Conservation (phyloP, 768 basidiomycete species). For the Mycena galopus region DNA sequence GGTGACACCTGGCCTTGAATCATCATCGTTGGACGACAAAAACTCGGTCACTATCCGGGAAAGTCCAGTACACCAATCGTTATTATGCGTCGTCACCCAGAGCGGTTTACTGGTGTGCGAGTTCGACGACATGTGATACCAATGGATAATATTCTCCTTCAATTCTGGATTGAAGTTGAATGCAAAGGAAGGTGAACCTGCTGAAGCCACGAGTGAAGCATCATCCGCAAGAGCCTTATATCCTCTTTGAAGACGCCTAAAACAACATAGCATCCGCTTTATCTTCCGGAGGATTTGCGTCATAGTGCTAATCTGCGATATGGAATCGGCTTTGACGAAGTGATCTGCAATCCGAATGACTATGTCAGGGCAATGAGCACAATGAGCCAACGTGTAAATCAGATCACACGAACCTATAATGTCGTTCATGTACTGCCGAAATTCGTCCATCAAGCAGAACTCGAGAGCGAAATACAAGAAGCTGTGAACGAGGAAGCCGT, state of each 20-base stretch:
- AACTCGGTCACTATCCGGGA: neutral
- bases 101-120: neutral
- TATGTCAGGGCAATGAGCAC: neutral
- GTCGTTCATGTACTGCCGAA: neutral
- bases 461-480: neutral
- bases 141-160: neutral
- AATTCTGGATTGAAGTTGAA: neutral
- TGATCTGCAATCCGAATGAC: neutral
- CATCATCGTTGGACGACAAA: neutral
- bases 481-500: neutral
- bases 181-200: neutral
- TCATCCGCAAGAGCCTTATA: too few species aligned
- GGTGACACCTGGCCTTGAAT: neutral
- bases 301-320: neutral
- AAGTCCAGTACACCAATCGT: neutral
- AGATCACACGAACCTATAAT: neutral
- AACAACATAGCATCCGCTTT: too few species aligned
- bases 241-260: too few species aligned
- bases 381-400: neutral
- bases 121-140: neutral
- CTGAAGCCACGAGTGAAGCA: neutral
- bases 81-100: neutral
- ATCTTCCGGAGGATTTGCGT: too few species aligned
- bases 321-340: neutral
- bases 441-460: neutral